These are phyloP conservation scores for Brachypodium distachyon DNA, from an alignment of 202 grass and related monocot species.

Conservation along the genomic window DNA sequence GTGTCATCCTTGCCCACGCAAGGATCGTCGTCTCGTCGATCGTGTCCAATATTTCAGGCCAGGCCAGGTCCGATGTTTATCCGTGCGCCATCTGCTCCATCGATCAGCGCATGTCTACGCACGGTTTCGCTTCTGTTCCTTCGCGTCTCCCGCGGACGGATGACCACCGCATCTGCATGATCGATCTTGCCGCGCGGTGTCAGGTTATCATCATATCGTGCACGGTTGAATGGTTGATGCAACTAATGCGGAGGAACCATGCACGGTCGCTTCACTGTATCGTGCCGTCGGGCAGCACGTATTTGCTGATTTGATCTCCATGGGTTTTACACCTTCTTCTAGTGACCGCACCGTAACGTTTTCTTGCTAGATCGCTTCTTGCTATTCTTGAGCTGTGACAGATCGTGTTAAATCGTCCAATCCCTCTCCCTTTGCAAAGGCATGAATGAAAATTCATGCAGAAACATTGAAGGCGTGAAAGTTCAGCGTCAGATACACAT, in stretches of 20 bases:
- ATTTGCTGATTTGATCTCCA: too few species aligned
- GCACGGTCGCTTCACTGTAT: background rate
- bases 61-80: background rate
- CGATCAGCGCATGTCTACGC: background rate
- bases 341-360: background rate
- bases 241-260: background rate
- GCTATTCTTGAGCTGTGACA: background rate
- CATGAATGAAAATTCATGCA: background rate
- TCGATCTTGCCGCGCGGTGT: background rate
- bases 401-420: background rate
- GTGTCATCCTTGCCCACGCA: conserved; percentile 7
- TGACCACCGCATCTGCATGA: background rate
- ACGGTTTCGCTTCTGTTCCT: background rate
- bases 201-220: background rate
- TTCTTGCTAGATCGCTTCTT: too few species aligned
- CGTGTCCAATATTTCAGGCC: background rate
- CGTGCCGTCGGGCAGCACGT: too few species aligned
- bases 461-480: too few species aligned
- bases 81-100: background rate
- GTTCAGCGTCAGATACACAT: too few species aligned
- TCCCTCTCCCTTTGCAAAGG: background rate
- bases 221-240: background rate
- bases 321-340: background rate
- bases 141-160: background rate
- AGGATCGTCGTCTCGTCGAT: background rate